Evolutionary conservation across 495 filamentous ascomycete genomes (phyloP).

Genomic region (Pseudomonodictys pantanalensis): DNA sequence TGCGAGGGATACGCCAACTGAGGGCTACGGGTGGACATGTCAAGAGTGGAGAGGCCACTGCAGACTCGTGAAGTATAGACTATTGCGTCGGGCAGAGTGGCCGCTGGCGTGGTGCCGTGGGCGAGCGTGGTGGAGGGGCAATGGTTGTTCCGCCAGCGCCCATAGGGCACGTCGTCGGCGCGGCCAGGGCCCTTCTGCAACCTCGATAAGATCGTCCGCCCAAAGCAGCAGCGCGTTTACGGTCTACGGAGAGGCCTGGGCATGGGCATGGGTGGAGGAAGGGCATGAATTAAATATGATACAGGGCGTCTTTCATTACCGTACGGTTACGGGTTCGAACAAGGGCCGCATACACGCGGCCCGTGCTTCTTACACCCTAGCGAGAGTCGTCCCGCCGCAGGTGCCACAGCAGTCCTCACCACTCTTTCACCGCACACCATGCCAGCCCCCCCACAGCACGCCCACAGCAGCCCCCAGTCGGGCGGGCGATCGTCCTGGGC

Average conservation of each 20-base stretch:
- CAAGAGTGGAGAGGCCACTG: too few relatives aligned
- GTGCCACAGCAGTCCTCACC: constrained; percentile 1
- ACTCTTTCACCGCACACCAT: neutral
- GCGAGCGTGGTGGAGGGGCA: neutral
- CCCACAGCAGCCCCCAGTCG: neutral
- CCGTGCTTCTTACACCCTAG: neutral
- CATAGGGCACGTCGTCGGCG: neutral
- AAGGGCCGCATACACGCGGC: neutral
- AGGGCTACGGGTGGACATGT: too few relatives aligned
- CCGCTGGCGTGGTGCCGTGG: neutral
- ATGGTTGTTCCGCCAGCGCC: neutral
- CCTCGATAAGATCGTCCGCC: neutral
- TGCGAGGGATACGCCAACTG: too few relatives aligned
- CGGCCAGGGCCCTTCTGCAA: too few relatives aligned
- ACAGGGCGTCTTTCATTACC: neutral
- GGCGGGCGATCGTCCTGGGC: neutral
- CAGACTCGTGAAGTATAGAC: too few relatives aligned
- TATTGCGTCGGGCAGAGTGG: neutral
- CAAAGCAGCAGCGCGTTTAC: neutral
- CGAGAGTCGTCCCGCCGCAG: neutral
- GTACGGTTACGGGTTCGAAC: neutral
- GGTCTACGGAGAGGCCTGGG: neutral
- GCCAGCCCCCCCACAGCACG: neutral
- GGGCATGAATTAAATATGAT: neutral
- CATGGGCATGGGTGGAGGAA: neutral